Conservation (phyloP, 1,284 basidiomycete species). For the Sanghuangporus weigelae region DNA sequence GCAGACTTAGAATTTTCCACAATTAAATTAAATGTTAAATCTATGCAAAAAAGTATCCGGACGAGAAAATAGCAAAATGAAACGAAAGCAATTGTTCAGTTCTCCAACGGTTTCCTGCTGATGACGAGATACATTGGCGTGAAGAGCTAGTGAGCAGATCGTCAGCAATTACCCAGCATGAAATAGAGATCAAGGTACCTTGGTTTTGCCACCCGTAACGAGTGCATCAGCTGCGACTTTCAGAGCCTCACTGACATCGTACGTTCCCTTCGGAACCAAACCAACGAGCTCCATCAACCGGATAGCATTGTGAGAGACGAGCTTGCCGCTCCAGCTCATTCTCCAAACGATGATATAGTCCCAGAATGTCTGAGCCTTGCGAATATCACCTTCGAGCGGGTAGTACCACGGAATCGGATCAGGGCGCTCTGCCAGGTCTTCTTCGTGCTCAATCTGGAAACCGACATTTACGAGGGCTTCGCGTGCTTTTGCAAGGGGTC, state of each 20-base stretch:
- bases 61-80: not conserved
- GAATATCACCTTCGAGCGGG: constrained; percentile 89
- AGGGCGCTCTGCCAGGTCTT: constrained; percentile 86
- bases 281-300: constrained; percentile 77
- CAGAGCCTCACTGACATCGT: constrained; percentile 85
- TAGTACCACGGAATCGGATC: constrained; percentile 94
- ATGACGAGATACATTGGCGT: constrained; percentile 78
- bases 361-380: constrained; percentile 92
- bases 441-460: constrained; percentile 87
- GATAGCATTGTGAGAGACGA: constrained; percentile 82
- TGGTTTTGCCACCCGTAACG: constrained; percentile 81
- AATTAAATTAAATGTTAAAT: not conserved
- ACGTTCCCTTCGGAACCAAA: constrained; percentile 89
- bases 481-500: constrained; percentile 68
- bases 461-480: constrained; percentile 83
- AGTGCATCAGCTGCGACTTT: constrained; percentile 80
- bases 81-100: not conserved
- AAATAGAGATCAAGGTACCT: constrained; percentile 47
- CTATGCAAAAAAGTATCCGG: not conserved
- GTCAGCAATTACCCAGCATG: constrained; percentile 6
- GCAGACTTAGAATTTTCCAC: not conserved
- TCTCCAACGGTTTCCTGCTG: constrained; percentile 51
- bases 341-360: constrained; percentile 87
- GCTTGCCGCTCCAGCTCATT: constrained; percentile 84
- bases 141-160: constrained; percentile 48